phyloP scores from a whole-genome alignment of 1,284 basidiomycete species.

The Salmacisia buchloeana region DNA sequence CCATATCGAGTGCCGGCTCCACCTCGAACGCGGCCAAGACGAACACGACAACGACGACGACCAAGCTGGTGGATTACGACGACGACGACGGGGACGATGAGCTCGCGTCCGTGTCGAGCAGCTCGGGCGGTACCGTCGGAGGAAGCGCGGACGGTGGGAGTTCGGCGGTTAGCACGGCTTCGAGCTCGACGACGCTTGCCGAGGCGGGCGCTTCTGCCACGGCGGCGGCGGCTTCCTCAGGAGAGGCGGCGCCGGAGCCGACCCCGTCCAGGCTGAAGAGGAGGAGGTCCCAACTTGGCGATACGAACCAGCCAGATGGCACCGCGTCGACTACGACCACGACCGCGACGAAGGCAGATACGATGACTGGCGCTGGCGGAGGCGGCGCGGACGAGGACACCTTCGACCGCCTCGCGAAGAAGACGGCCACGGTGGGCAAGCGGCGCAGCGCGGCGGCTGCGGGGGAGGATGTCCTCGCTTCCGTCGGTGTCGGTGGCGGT shows the following conservation, averaged over 20 bases:
- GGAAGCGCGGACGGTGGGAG: slow-evolving; percentile 43
- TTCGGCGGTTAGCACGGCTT: not conserved
- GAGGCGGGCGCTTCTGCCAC: not conserved
- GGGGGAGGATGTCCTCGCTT: too few relatives aligned
- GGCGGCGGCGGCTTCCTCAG: not conserved
- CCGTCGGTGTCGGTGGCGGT: too few relatives aligned
- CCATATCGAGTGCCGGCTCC: not conserved
- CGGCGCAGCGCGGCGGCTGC: not conserved
- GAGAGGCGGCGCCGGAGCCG: not conserved
- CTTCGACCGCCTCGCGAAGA: slow-evolving; percentile 3
- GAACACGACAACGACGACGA: slow-evolving; percentile 56
- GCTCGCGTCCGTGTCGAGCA: slow-evolving; percentile 4
- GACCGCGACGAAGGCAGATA: too few relatives aligned
- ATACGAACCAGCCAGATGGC: too few relatives aligned
- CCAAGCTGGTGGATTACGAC: slow-evolving; percentile 66
- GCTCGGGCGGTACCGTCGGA: slow-evolving; percentile 38
- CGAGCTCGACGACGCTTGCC: slow-evolving; percentile 5
- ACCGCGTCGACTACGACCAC: too few relatives aligned
- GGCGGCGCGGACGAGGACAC: slow-evolving; percentile 1
- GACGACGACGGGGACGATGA: slow-evolving; percentile 59
- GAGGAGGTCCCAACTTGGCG: not conserved
- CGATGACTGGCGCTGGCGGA: too few relatives aligned
- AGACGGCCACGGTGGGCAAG: slow-evolving; percentile 1
- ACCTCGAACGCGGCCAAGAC: slow-evolving; percentile 4
- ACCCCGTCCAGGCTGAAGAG: not conserved